These are phyloP conservation scores for Vanilla planifolia DNA, from an alignment of 106 monocot species.

Conservation along the genomic window DNA sequence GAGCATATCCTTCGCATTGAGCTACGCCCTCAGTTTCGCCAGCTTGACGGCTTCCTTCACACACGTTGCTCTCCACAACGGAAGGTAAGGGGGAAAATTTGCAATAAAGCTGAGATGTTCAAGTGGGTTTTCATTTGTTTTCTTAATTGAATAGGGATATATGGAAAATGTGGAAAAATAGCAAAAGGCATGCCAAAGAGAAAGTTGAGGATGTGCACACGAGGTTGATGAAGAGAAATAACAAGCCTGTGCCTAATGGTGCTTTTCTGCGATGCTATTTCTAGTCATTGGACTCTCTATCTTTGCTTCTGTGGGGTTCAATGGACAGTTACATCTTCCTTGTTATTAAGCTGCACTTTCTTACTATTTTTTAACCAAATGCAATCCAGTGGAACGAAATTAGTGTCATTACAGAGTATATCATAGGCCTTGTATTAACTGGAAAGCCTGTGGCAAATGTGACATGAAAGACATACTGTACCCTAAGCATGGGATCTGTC, in stretches of 20 bases:
- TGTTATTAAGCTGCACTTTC: conserved; percentile 78
- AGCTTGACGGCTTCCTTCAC: conserved; percentile 44
- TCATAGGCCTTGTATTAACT: conserved; percentile 16
- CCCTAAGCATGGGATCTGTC: conserved; percentile 22
- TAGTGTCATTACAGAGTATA: conserved; percentile 7
- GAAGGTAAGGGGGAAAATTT: conserved; percentile 25
- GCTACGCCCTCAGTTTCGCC: conserved; percentile 54
- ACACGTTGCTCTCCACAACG: conserved; percentile 66
- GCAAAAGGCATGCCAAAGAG: background rate
- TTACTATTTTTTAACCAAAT: no score
- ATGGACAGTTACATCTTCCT: conserved; percentile 58
- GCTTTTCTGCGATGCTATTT: conserved; percentile 46
- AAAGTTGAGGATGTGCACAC: background rate
- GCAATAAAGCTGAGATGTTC: no score
- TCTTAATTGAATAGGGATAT: conserved; percentile 5
- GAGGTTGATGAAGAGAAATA: background rate
- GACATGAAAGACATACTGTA: conserved; percentile 25
- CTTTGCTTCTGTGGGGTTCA: conserved; percentile 39
- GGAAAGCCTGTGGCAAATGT: conserved; percentile 27
- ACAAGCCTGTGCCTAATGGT: conserved; percentile 69
- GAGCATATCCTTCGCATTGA: conserved; percentile 46
- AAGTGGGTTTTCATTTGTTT: no score
- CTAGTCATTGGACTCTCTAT: conserved; percentile 34
- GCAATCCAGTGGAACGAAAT: background rate
- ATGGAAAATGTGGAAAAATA: background rate